A percentile compares a stretch with the other conserved stretches of the same genome.
Evolutionary conservation across 2,329 filamentous ascomycete genomes (phyloP).

Genomic region (Pseudogymnoascus sp.): DNA sequence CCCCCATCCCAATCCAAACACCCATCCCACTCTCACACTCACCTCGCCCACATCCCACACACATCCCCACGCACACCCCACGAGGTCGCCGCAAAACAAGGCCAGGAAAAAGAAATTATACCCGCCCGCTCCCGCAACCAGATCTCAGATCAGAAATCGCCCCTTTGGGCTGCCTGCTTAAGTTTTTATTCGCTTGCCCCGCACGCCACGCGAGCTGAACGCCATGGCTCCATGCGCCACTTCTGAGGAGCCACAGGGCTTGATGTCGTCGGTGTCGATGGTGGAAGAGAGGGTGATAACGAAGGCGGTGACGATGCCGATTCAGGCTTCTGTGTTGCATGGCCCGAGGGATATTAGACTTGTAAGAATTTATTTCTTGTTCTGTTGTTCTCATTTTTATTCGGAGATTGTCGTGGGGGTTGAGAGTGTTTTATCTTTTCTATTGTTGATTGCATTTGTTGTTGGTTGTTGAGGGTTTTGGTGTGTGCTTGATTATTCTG

Average conservation of each 20-base stretch:
- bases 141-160: conserved; percentile 8
- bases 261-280: conserved; percentile 36
- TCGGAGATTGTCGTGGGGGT: background rate
- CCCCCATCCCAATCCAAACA: conserved; percentile 7
- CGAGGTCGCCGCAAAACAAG: conserved; percentile 6
- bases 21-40: conserved; percentile 4
- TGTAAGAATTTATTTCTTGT: conserved; percentile 34
- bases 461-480: background rate
- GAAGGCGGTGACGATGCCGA: conserved; percentile 17
- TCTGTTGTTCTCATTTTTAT: background rate
- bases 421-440: background rate
- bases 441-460: background rate
- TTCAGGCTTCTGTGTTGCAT: conserved; percentile 52
- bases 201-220: background rate
- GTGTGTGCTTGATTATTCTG: conserved; percentile 41
- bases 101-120: conserved; percentile 9
- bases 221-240: conserved; percentile 10
- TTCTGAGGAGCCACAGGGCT: conserved; percentile 12
- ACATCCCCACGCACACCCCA: conserved; percentile 5
- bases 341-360: conserved; percentile 51
- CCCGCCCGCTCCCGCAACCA: conserved; percentile 1
- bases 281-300: background rate
- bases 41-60: conserved; percentile 1
- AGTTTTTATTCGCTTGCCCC: background rate
- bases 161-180: conserved; percentile 4